Conservation (phyloP, 73 alveolate species). For the Paramecium tetraurelia region DNA sequence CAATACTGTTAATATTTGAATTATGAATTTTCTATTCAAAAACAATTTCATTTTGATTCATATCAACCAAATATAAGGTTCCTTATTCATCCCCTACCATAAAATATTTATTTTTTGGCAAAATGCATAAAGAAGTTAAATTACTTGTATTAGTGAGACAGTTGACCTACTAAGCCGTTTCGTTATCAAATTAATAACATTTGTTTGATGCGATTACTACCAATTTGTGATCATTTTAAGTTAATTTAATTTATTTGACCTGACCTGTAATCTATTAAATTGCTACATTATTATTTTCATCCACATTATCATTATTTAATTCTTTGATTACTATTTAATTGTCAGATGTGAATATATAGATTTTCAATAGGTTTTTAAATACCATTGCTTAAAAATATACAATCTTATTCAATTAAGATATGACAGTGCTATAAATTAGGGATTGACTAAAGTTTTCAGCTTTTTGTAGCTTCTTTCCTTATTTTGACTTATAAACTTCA, state of each 20-base stretch:
- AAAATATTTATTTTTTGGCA: conserved; percentile 77
- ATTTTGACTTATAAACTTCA: neutral
- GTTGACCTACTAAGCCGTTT: conserved; percentile 55
- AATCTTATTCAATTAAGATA: neutral
- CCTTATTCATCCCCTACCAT: conserved; percentile 77
- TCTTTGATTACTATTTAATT: neutral
- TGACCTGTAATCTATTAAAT: neutral
- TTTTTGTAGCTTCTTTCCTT: neutral
- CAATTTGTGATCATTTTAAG: conserved; percentile 38
- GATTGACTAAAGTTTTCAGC: neutral
- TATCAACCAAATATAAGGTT: conserved; percentile 55
- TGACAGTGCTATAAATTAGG: neutral
- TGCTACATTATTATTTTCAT: neutral
- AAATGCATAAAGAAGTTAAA: conserved; percentile 59
- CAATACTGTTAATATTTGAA: neutral
- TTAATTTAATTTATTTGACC: neutral
- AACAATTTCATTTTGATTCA: conserved; percentile 71
- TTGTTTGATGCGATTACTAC: conserved; percentile 7
- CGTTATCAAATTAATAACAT: conserved; percentile 64
- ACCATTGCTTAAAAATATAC: neutral
- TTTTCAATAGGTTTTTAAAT: neutral
- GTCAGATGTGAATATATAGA: neutral
- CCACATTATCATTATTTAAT: neutral
- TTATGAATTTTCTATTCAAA: conserved; percentile 65
- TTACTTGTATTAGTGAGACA: conserved; percentile 49